Conservation (phyloP, 1,139 yeast genomes). For the Sugiyamaella sp. region DNA sequence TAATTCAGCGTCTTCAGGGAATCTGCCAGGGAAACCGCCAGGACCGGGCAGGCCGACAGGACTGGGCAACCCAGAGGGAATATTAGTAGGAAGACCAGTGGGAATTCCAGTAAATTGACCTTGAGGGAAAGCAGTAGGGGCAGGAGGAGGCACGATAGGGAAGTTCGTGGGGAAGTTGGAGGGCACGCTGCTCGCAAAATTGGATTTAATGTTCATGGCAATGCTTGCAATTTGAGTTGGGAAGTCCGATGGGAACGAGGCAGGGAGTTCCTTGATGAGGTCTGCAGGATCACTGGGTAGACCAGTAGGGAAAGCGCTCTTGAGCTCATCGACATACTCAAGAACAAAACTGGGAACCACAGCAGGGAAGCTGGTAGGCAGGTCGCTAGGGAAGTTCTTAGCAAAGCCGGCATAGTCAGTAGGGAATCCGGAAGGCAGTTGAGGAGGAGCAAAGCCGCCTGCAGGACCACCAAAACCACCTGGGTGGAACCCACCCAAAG, state of each 20-base stretch:
- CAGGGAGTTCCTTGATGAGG: slow-evolving; percentile 2
- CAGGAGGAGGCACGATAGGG: slow-evolving; percentile 2
- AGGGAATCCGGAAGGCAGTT: slow-evolving; percentile 4
- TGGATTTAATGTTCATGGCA: not conserved
- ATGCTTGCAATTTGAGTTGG: slow-evolving; percentile 6
- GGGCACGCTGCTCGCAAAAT: not conserved
- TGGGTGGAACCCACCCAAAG: not conserved
- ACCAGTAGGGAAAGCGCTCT: slow-evolving; percentile 3
- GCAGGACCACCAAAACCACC: not conserved
- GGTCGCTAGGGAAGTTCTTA: slow-evolving; percentile 1
- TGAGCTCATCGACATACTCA: slow-evolving; percentile 3
- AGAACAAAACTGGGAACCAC: slow-evolving; percentile 8
- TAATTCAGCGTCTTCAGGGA: not conserved
- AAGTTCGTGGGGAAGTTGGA: slow-evolving; percentile 3
- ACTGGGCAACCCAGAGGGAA: not conserved
- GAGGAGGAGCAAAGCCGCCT: not conserved
- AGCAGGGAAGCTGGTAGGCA: slow-evolving; percentile 4
- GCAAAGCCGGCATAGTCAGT: slow-evolving; percentile 9
- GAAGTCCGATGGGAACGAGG: slow-evolving; percentile 5
- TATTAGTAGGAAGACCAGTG: not conserved
- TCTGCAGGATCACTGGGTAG: not conserved
- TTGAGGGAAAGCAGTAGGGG: not conserved
- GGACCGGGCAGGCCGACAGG: too few relatives aligned
- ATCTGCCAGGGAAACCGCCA: not conserved
- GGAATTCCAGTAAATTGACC: not conserved